Conservation (phyloP, 345 rosid genomes). For the Erysimum cheiranthoides region DNA sequence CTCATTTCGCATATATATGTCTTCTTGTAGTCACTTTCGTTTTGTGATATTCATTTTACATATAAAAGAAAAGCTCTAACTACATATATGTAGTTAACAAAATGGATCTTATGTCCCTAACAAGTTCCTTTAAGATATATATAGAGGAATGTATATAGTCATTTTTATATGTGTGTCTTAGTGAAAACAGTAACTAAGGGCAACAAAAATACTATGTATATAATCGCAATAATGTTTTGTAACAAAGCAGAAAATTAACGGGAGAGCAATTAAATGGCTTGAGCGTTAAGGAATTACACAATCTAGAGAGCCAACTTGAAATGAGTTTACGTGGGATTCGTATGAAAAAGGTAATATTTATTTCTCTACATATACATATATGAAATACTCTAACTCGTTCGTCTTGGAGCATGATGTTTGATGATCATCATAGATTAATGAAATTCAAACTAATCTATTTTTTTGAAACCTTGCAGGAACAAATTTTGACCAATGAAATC, state of each 20-base stretch:
- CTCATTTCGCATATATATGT: neutral
- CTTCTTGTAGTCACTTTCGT: neutral
- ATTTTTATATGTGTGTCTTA: conserved; percentile 13
- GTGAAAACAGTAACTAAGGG: conserved; percentile 5
- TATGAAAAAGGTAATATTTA: conserved; percentile 54
- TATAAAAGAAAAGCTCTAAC: neutral
- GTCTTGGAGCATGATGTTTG: neutral
- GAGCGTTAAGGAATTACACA: conserved; percentile 55
- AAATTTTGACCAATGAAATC: conserved; percentile 53
- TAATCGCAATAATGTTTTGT: conserved; percentile 3
- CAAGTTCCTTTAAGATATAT: neutral
- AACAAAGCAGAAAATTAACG: conserved; percentile 51
- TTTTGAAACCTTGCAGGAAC: conserved; percentile 49
- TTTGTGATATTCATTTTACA: neutral
- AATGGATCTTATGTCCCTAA: neutral
- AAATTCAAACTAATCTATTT: neutral
- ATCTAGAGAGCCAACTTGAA: conserved; percentile 62
- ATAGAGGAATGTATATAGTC: neutral
- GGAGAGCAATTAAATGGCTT: conserved; percentile 64
- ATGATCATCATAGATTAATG: neutral
- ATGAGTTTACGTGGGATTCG: conserved; percentile 70
- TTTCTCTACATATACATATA: neutral
- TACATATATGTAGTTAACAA: neutral
- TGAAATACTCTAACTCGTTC: neutral
- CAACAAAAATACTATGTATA: neutral